Conservation (phyloP, 1,284 basidiomycete species). For the Amylostereum areolatum region DNA sequence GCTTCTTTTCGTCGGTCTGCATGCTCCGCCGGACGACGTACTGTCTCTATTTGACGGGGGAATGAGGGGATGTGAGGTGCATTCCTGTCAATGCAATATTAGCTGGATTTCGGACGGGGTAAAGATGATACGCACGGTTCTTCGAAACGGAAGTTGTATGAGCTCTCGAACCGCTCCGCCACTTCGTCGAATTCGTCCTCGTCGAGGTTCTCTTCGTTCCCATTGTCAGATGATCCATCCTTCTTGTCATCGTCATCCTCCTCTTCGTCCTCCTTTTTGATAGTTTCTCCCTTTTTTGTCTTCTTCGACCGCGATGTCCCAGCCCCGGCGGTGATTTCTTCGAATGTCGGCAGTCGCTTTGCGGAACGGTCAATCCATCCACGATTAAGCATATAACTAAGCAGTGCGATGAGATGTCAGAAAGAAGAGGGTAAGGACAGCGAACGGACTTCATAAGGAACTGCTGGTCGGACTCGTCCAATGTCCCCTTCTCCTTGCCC, state of each 20-base stretch:
- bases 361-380: constrained; percentile 86
- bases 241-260: constrained; percentile 23
- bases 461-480: constrained; percentile 68
- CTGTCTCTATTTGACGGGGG: constrained; percentile 68
- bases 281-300: constrained; percentile 27
- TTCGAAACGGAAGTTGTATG: constrained; percentile 94
- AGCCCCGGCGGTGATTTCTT: constrained; percentile 56
- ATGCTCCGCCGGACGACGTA: constrained; percentile 73
- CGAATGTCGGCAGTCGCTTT: constrained; percentile 75
- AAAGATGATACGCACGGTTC: constrained; percentile 62
- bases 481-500: constrained; percentile 32
- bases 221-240: constrained; percentile 26
- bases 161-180: constrained; percentile 69
- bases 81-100: constrained; percentile 37
- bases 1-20: constrained; percentile 61
- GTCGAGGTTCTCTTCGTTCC: constrained; percentile 35
- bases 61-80: constrained; percentile 72
- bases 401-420: background rate
- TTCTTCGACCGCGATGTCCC: constrained; percentile 17
- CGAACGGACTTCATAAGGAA: constrained; percentile 83
- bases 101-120: background rate
- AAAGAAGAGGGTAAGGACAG: constrained; percentile 4
- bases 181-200: constrained; percentile 66
- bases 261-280: constrained; percentile 11
- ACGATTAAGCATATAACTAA: constrained; percentile 89